Base-by-base conservation (phyloP, 495 filamentous ascomycete genomes). In the Penicillium fimorum region DNA sequence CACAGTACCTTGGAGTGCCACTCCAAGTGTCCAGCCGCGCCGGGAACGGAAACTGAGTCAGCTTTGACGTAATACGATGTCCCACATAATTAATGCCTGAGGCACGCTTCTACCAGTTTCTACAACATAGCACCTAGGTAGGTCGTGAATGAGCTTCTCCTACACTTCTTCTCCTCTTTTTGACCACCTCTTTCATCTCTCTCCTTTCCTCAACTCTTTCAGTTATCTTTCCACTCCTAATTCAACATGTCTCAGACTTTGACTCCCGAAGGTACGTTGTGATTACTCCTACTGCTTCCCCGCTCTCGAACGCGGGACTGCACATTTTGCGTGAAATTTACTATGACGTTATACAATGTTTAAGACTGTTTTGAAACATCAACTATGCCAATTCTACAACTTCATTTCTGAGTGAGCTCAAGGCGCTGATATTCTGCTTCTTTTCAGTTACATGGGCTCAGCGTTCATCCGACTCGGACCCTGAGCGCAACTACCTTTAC, bases 381-480 rank as follows among this genome's bases (percentile, higher is more conserved):
- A 15, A 13, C 11, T 43, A 13, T 41, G 25, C 42, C 44, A 55
- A 58, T 54, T 41, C 27, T 50, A 12, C 5, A 42, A 41, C 33
- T 27, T 15, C n/a, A 45, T 53, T n/a, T 13, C 27, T 22, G 22
- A 3, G n/a, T 12, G 10, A 22, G 24, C 27, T 46, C 15, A 22
- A 47, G 10, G 20, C 24, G 60, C 69, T 75, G 46, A 73, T 55
- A 9, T 38, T 52, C 10, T 33, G 15, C 50, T 47, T 33, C 38
- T 38, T 40, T 45, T 47, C 66, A 98, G 94, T 97, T 63, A 87
- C 89, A 76, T 98, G 94, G 94, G 93, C 94, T 30, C 94, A 98
- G 79, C 93, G 94, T 79, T 97, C 94, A 43, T 92, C 87, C 71
- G 76, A 68, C 56, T 75, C 78, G 58, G 95, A 97, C 20, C 68